Evolutionary conservation across 2,329 filamentous ascomycete genomes (phyloP).

Genomic region (Aspergillus viridinutans): DNA sequence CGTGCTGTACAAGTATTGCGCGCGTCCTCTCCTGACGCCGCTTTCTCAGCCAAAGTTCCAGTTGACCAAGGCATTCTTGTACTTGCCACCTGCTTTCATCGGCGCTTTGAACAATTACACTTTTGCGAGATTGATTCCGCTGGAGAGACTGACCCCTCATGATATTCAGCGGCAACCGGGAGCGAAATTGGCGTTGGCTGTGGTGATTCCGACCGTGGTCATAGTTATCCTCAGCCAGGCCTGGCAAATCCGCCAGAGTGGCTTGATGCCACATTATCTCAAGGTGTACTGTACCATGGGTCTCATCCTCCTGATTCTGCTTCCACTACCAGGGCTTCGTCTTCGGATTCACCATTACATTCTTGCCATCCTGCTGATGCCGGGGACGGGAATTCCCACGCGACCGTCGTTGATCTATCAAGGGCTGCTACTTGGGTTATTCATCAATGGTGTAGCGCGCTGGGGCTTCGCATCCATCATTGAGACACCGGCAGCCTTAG

Average conservation of each 20-base stretch:
- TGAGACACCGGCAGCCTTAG: conserved; percentile 70
- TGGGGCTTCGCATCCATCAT: conserved; percentile 92
- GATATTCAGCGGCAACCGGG: conserved; percentile 87
- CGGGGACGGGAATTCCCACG: conserved; percentile 84
- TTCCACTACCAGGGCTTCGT: conserved; percentile 70
- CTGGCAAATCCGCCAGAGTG: conserved; percentile 82
- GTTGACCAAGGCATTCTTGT: conserved; percentile 83
- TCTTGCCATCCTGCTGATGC: conserved; percentile 76
- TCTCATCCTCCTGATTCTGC: conserved; percentile 62
- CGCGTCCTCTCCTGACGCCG: conserved; percentile 65
- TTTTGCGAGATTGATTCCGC: conserved; percentile 80
- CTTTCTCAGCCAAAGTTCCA: conserved; percentile 62
- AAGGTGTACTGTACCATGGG: conserved; percentile 70
- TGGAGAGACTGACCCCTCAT: conserved; percentile 83
- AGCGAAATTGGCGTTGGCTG: conserved; percentile 73
- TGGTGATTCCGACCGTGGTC: conserved; percentile 69
- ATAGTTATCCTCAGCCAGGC: conserved; percentile 69
- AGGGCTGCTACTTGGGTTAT: conserved; percentile 82
- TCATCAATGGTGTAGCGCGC: conserved; percentile 87
- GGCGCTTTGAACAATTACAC: conserved; percentile 93
- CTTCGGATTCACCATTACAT: conserved; percentile 96
- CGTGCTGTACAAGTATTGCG: conserved; percentile 81
- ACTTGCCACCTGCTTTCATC: conserved; percentile 86
- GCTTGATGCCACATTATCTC: conserved; percentile 71
- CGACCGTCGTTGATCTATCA: conserved; percentile 81